phyloP scores from a whole-genome alignment of 352 stramenopile species.

The Thraustochytrium striatum region DNA sequence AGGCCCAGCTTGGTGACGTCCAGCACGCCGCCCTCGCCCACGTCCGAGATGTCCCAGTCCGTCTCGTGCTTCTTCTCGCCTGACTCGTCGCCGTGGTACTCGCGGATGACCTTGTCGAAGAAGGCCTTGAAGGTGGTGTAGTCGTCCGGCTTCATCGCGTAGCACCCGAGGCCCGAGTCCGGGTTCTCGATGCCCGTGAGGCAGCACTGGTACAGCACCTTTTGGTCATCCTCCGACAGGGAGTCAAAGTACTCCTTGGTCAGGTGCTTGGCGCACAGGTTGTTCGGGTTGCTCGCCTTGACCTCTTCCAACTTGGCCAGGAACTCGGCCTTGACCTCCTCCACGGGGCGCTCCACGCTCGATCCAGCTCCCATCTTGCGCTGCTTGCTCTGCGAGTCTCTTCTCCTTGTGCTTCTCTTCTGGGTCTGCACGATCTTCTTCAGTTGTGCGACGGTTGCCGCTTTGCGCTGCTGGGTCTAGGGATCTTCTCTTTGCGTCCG shows the following conservation, averaged over 20 bases:
- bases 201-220: constrained; percentile 54
- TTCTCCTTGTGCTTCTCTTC: too few species aligned
- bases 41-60: constrained; percentile 56
- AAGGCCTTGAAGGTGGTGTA: constrained; percentile 57
- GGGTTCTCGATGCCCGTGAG: constrained; percentile 56
- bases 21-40: constrained; percentile 54
- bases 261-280: constrained; percentile 56
- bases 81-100: constrained; percentile 52
- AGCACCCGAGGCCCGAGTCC: constrained; percentile 55
- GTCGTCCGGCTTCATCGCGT: constrained; percentile 58
- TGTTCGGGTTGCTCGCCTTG: constrained; percentile 54
- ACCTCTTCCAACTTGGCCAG: constrained; percentile 45
- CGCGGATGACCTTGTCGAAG: constrained; percentile 56
- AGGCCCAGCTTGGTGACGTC: constrained; percentile 60
- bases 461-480: too few species aligned
- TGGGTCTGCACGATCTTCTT: too few species aligned
- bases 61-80: constrained; percentile 56
- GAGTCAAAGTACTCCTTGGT: constrained; percentile 56
- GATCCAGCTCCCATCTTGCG: constrained; percentile 14
- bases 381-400: too few species aligned
- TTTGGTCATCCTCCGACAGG: constrained; percentile 49
- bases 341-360: constrained; percentile 8
- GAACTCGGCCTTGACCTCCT: constrained; percentile 40
- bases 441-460: too few species aligned
- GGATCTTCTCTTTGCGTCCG: too few species aligned